Percentiles rank a stretch among this genome's conserved stretches.
Conservation (phyloP, 345 rosid genomes). For the Raphanus sativus region DNA sequence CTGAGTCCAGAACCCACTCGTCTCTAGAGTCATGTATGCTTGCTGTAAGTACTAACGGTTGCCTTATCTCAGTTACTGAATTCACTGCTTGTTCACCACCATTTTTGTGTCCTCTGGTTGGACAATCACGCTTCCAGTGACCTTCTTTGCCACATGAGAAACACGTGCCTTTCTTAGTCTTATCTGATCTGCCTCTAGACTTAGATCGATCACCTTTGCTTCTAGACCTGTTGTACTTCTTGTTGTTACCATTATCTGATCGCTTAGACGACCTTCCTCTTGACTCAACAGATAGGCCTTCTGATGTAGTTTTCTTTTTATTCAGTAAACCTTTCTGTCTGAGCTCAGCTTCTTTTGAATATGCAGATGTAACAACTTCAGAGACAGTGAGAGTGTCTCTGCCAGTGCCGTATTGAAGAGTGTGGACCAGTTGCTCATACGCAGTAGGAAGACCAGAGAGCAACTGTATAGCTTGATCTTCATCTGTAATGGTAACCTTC, state of each 20-base stretch:
- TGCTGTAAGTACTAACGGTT: background rate
- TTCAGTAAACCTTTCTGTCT: too few species aligned
- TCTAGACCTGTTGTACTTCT: background rate
- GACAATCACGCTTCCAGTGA: background rate
- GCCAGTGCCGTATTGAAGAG: too few species aligned
- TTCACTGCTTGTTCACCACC: background rate
- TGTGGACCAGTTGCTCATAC: too few species aligned
- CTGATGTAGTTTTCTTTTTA: too few species aligned
- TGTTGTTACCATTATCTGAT: background rate
- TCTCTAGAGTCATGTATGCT: background rate
- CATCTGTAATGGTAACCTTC: too few species aligned
- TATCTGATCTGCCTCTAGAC: background rate
- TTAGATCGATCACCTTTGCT: background rate
- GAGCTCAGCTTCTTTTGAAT: too few species aligned
- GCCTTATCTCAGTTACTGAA: background rate
- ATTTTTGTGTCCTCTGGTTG: background rate
- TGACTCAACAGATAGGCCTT: too few species aligned
- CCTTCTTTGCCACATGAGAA: background rate
- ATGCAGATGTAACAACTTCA: too few species aligned
- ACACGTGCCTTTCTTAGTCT: background rate
- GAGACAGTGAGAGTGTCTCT: too few species aligned
- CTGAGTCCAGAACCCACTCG: background rate
- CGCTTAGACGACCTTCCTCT: too few species aligned
- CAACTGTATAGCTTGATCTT: too few species aligned
- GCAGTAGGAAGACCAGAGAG: too few species aligned